Percentiles rank a stretch among this genome's conserved stretches.
phyloP scores from a whole-genome alignment of 1,284 basidiomycete species.

The Cryptococcus sp. region DNA sequence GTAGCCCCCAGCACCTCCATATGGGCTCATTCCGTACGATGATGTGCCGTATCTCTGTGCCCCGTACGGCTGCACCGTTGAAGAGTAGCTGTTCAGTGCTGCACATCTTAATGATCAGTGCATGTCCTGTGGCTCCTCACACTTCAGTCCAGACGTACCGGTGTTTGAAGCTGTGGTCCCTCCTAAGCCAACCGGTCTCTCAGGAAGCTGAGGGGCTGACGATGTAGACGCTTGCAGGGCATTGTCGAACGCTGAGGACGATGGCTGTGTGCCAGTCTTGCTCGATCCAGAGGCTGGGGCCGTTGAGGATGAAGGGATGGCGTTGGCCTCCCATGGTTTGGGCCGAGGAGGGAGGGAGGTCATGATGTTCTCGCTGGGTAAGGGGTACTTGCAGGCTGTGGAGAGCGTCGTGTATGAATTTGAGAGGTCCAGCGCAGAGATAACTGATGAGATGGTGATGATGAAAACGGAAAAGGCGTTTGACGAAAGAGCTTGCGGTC shows the following conservation, averaged over 20 bases:
- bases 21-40: conserved; percentile 6
- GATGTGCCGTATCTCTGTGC: conserved; percentile 8
- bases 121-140: no score
- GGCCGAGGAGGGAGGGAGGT: conserved; percentile 40
- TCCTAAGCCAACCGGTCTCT: conserved; percentile 35
- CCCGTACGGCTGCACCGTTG: conserved; percentile 8
- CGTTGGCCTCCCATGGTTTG: conserved; percentile 42
- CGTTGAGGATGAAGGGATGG: conserved; percentile 16
- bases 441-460: not conserved
- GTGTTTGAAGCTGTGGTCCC: conserved; percentile 1
- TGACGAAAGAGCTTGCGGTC: not conserved
- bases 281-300: not conserved
- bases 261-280: not conserved
- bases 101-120: no score
- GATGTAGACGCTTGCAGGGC: conserved; percentile 26
- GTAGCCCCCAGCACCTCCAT: conserved; percentile 7
- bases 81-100: not conserved
- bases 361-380: conserved; percentile 16
- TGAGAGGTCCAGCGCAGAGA: no score
- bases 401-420: no score
- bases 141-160: no score
- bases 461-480: not conserved
- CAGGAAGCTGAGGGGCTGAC: conserved; percentile 36
- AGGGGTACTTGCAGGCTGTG: no score
- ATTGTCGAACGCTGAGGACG: conserved; percentile 24